phyloP scores from a whole-genome alignment of 306 rosid genomes.

The Amphicarpaea edgeworthii region DNA sequence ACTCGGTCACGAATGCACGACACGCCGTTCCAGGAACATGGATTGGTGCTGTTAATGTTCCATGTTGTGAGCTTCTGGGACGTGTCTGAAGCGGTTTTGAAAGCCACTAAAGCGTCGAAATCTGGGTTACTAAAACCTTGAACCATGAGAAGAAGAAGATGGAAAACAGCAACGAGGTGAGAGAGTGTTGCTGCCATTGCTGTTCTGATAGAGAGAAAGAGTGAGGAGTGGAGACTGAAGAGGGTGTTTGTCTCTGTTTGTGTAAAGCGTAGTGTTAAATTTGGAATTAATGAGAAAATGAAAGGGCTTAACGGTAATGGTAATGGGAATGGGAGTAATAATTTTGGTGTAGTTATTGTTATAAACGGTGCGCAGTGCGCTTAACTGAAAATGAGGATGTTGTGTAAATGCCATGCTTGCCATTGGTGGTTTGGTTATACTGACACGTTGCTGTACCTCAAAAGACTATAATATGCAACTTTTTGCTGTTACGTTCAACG shows the following conservation, averaged over 20 bases:
- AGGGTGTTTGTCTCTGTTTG: neutral
- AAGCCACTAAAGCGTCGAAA: conserved; percentile 60
- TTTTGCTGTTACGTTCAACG: conserved; percentile 13
- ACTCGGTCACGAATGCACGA: conserved; percentile 71
- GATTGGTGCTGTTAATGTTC: conserved; percentile 63
- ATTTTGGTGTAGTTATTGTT: conserved; percentile 13
- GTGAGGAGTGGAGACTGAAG: neutral
- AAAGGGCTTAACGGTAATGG: conserved; percentile 50
- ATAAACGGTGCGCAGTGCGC: neutral
- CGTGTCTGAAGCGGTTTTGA: conserved; percentile 71
- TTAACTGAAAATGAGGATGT: neutral
- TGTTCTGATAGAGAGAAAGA: conserved; percentile 37
- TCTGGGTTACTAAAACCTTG: conserved; percentile 56
- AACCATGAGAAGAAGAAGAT: conserved; percentile 13
- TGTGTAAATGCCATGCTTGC: neutral
- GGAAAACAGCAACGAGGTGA: conserved; percentile 31
- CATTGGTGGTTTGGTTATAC: neutral
- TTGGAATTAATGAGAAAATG: conserved; percentile 48
- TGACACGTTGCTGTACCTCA: conserved; percentile 21
- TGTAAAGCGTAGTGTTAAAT: conserved; percentile 20
- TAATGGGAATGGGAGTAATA: conserved; percentile 1
- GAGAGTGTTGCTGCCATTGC: conserved; percentile 58
- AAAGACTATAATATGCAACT: conserved; percentile 11
- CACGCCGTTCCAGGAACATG: conserved; percentile 74
- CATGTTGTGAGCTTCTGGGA: conserved; percentile 65